Evolutionary conservation across 163 green algal species (phyloP).

Genomic region (Prototheca wickerhamii): DNA sequence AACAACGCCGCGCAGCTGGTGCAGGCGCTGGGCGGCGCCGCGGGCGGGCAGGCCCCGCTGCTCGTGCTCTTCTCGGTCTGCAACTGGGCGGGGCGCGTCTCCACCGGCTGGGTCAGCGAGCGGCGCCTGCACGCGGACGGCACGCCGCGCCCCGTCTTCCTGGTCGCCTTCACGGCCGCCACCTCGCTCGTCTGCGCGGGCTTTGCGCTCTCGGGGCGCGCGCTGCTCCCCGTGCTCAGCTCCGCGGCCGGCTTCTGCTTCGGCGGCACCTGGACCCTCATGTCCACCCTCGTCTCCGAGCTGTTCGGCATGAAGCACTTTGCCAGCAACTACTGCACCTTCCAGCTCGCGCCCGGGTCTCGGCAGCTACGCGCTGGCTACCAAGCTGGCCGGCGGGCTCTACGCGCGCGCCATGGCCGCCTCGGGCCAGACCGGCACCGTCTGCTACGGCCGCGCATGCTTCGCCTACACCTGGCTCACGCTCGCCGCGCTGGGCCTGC

Average conservation of each 20-base stretch:
- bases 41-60: constrained; percentile 45
- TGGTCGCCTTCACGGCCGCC: constrained; percentile 21
- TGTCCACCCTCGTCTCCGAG: constrained; percentile 60
- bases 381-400: constrained; percentile 21
- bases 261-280: constrained; percentile 66
- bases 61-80: constrained; percentile 63
- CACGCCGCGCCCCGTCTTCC: constrained; percentile 45
- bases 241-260: constrained; percentile 57
- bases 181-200: constrained; percentile 18
- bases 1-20: constrained; percentile 55
- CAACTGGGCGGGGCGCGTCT: constrained; percentile 47
- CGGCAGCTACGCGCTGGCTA: constrained; percentile 42
- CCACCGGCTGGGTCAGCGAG: constrained; percentile 49
- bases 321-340: constrained; percentile 39
- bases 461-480: constrained; percentile 35
- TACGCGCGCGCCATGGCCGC: constrained; percentile 15
- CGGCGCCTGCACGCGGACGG: constrained; percentile 34
- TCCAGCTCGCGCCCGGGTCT: constrained; percentile 38
- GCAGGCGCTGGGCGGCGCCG: constrained; percentile 26
- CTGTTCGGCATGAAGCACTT: constrained; percentile 74
- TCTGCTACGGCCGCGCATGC: constrained; percentile 30
- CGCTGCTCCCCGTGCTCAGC: constrained; percentile 19
- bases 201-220: constrained; percentile 22
- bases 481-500: constrained; percentile 1
- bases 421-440: constrained; percentile 7